Evolutionary conservation across 2,329 filamentous ascomycete species (phyloP).

Genomic region (Biscogniauxia mediterranea): DNA sequence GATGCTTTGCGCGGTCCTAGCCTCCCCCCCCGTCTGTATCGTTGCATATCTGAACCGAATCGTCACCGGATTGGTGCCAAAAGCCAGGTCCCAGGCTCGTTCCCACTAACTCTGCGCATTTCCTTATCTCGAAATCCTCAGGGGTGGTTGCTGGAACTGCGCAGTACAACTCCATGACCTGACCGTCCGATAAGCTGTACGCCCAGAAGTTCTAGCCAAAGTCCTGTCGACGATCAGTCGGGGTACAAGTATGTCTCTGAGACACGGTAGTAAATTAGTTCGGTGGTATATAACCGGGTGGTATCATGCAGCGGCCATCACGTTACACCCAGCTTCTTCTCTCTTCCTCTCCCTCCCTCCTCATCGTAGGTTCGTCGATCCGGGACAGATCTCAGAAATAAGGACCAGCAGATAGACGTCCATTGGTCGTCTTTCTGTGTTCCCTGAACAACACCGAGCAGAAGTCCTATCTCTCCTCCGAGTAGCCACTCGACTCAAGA

Average conservation of each 20-base stretch:
- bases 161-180: neutral
- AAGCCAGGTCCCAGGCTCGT: neutral
- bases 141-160: neutral
- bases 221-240: too few relatives aligned
- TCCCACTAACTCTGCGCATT: neutral
- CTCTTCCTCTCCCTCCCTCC: neutral
- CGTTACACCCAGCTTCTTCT: neutral
- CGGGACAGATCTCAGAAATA: neutral
- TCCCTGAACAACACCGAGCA: neutral
- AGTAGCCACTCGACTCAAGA: neutral
- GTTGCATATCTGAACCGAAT: neutral
- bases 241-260: too few relatives aligned
- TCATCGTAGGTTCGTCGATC: neutral
- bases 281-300: neutral
- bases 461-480: neutral
- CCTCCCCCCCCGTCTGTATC: neutral
- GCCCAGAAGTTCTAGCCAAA: neutral
- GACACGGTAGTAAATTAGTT: neutral
- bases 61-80: neutral
- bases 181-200: neutral
- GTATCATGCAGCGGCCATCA: neutral
- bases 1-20: neutral
- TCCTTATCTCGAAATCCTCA: neutral
- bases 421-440: neutral
- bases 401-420: neutral